phyloP scores from a whole-genome alignment of 2,329 filamentous ascomycete genomes.

The Eurotiales sp. region DNA sequence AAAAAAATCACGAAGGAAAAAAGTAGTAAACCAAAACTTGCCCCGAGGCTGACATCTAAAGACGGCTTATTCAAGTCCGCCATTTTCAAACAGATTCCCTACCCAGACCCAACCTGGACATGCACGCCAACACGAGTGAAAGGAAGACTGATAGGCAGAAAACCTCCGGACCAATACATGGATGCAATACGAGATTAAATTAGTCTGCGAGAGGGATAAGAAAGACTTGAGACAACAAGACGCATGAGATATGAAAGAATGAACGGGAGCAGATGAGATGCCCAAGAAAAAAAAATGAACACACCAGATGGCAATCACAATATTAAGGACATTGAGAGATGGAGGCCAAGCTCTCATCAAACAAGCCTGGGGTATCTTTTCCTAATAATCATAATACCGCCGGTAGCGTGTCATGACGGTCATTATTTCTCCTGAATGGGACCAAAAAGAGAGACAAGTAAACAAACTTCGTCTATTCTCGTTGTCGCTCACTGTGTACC shows the following conservation, averaged over 20 bases:
- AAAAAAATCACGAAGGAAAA: background rate
- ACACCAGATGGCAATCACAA: background rate
- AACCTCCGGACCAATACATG: constrained; percentile 5
- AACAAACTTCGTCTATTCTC: background rate
- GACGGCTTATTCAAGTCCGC: constrained; percentile 2
- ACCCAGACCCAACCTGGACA: constrained; percentile 1
- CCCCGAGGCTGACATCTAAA: constrained; percentile 3
- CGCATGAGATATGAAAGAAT: background rate
- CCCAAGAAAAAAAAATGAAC: background rate
- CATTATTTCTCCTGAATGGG: background rate
- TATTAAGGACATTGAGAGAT: constrained; percentile 4
- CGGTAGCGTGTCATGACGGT: background rate
- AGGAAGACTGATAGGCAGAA: constrained; percentile 1
- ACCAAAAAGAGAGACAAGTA: background rate
- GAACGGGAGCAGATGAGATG: background rate
- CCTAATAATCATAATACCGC: constrained; percentile 3
- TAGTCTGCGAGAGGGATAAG: background rate
- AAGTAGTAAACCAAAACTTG: no score
- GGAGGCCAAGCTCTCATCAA: constrained; percentile 11
- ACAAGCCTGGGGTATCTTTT: constrained; percentile 11
- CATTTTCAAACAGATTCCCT: constrained; percentile 8
- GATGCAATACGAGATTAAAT: constrained; percentile 4
- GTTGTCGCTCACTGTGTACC: background rate
- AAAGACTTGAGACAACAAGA: background rate
- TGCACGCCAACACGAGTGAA: background rate